phyloP scores from a whole-genome alignment of 2,329 filamentous ascomycete genomes.

The Fusarium euwallaceae region DNA sequence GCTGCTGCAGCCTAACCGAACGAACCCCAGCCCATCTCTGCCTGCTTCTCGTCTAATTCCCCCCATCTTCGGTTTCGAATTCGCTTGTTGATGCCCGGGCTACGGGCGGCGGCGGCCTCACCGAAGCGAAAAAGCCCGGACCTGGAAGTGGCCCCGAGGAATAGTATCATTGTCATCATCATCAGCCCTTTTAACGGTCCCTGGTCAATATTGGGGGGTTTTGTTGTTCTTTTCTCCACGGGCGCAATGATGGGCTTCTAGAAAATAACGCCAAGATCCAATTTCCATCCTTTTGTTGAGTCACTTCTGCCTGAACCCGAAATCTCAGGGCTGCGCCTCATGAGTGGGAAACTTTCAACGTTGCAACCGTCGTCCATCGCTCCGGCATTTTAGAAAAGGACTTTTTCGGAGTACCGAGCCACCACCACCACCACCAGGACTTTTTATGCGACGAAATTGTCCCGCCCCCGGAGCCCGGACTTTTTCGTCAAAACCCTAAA shows the following conservation, averaged over 20 bases:
- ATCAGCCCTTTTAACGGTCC: conserved; percentile 19
- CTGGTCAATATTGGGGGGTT: conserved; percentile 6
- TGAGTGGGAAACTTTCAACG: neutral
- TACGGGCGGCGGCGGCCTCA: conserved; percentile 21
- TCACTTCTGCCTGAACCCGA: conserved; percentile 6
- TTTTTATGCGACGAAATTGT: neutral
- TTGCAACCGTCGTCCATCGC: neutral
- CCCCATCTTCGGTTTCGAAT: neutral
- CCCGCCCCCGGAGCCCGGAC: neutral
- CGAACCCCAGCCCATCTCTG: neutral
- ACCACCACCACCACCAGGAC: neutral
- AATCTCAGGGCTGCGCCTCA: neutral
- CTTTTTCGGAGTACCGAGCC: neutral
- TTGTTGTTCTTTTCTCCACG: neutral
- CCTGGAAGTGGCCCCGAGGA: conserved; percentile 2
- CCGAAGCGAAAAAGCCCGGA: conserved; percentile 14
- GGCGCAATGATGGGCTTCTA: neutral
- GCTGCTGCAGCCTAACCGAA: neutral
- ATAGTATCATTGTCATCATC: conserved; percentile 14
- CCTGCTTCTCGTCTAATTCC: neutral
- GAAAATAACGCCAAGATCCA: neutral
- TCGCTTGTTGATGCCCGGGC: neutral
- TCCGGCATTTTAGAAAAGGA: neutral
- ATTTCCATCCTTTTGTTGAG: neutral
- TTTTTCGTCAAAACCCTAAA: neutral